A percentile compares a stretch with the other conserved stretches of the same genome.
phyloP scores from a whole-genome alignment of 2,329 filamentous ascomycete species.

The Ceratocystis cacaofunesta region DNA sequence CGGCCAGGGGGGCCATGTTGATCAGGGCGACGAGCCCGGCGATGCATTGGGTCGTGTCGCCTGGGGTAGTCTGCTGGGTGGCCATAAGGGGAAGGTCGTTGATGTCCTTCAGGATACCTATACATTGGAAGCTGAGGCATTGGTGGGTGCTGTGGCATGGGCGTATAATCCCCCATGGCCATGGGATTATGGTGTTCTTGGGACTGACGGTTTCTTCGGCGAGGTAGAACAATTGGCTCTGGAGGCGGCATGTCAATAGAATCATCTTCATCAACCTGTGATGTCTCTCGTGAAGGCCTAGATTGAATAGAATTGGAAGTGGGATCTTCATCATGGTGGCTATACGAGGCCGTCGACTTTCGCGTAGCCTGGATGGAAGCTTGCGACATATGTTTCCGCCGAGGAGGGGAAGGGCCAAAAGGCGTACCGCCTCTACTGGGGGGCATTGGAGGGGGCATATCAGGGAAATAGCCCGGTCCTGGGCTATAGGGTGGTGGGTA shows the following conservation, averaged over 20 bases:
- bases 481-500: background rate
- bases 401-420: background rate
- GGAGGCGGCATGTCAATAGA: background rate
- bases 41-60: background rate
- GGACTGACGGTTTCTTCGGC: background rate
- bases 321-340: background rate
- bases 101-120: background rate
- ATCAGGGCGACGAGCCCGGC: background rate
- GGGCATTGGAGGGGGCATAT: background rate
- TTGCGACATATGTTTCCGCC: background rate
- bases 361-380: background rate
- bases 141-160: background rate
- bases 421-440: background rate
- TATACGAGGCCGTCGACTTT: background rate
- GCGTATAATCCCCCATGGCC: background rate
- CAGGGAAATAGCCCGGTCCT: background rate
- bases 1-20: background rate
- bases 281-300: background rate
- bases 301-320: background rate
- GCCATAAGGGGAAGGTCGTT: background rate
- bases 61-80: background rate
- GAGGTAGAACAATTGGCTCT: background rate
- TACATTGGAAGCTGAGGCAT: background rate
- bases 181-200: background rate
- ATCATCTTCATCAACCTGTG: background rate